A percentile compares a stretch with the other conserved stretches of the same genome.
Conservation (phyloP, 2,329 filamentous ascomycete species). For the Aspergillus fijiensis region DNA sequence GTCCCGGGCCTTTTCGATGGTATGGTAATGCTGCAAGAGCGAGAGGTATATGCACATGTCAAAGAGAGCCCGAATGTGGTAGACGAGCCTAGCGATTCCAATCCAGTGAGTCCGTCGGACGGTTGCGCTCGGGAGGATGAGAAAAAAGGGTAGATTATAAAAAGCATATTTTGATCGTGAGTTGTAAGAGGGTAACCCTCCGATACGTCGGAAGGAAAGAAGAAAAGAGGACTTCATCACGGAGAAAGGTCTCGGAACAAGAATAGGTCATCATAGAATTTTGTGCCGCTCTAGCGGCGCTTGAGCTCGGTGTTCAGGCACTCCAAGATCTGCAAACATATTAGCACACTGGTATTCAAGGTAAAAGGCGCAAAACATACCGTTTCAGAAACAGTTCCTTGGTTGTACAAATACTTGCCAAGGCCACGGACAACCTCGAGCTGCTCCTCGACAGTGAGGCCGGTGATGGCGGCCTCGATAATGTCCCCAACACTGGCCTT, state of each 20-base stretch:
- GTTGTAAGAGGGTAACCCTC: neutral
- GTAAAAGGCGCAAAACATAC: conserved; percentile 37
- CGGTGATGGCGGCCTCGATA: conserved; percentile 87
- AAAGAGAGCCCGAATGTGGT: neutral
- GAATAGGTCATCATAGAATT: conserved; percentile 13
- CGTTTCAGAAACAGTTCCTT: conserved; percentile 57
- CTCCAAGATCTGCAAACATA: conserved; percentile 32
- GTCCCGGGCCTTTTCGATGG: neutral
- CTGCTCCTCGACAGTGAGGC: conserved; percentile 84
- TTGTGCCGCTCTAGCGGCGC: conserved; percentile 25
- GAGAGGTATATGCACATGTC: neutral
- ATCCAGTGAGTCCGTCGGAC: neutral
- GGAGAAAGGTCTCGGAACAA: conserved; percentile 10
- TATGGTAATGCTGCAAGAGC: neutral
- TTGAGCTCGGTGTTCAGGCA: conserved; percentile 39
- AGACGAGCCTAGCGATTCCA: neutral
- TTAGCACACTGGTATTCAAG: conserved; percentile 17
- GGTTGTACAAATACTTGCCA: conserved; percentile 64
- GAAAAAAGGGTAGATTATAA: conserved; percentile 14
- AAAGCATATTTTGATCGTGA: conserved; percentile 3
- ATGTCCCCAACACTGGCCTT: conserved; percentile 82
- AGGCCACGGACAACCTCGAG: conserved; percentile 69
- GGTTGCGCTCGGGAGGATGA: neutral
- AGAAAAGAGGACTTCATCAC: conserved; percentile 11
- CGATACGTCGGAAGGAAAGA: conserved; percentile 9